Percentiles rank a stretch among this genome's conserved stretches.
Evolutionary conservation across 129 eudicot genomes (phyloP).

Genomic region (Escallonia herrerae): DNA sequence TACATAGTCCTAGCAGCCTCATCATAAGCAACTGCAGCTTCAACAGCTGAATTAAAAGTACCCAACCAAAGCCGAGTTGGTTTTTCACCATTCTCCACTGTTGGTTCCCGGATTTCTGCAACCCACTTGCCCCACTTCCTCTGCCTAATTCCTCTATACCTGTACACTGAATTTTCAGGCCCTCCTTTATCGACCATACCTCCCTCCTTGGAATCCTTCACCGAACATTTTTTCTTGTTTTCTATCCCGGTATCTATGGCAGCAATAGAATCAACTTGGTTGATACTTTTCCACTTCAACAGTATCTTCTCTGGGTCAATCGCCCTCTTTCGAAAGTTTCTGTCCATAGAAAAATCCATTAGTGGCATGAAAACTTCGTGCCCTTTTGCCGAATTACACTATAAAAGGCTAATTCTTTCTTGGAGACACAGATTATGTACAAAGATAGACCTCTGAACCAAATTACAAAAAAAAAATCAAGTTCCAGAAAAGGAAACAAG

Average conservation of each 20-base stretch:
- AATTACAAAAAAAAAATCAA: too few relatives aligned
- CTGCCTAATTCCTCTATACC: slow-evolving; percentile 36
- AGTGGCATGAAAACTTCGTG: too few relatives aligned
- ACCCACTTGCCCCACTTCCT: slow-evolving; percentile 54
- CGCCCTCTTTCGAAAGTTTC: slow-evolving; percentile 7
- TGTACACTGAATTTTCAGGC: slow-evolving; percentile 23
- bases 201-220: slow-evolving; percentile 27
- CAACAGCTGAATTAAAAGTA: slow-evolving; percentile 23
- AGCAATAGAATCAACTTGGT: not conserved
- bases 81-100: not conserved
- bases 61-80: slow-evolving; percentile 34
- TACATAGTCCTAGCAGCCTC: slow-evolving; percentile 36
- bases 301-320: slow-evolving; percentile 7
- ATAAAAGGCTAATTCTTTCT: too few relatives aligned
- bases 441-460: too few relatives aligned
- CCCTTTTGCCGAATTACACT: too few relatives aligned
- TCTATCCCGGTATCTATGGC: not conserved
- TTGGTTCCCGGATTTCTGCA: slow-evolving; percentile 41
- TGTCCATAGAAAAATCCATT: slow-evolving; percentile 5
- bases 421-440: too few relatives aligned
- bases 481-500: too few relatives aligned
- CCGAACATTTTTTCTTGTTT: slow-evolving; percentile 1
- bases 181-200: slow-evolving; percentile 49
- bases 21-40: slow-evolving; percentile 46
- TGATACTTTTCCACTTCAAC: slow-evolving; percentile 15